Base-by-base conservation (phyloP, 2,329 filamentous ascomycete species). In the Fusarium chaquense region DNA sequence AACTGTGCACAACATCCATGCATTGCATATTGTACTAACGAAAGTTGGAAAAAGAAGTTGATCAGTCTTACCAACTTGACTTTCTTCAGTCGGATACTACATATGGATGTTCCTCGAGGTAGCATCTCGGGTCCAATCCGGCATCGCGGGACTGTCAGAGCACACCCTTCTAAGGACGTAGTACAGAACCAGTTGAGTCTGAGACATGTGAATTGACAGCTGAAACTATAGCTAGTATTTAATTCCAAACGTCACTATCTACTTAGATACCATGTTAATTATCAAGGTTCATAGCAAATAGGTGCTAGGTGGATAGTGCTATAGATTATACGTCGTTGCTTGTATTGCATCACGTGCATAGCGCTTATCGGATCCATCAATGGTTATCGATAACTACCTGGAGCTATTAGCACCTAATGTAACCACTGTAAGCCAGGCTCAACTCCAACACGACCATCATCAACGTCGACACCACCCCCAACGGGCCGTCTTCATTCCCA, bases 391-490 rank as follows among this genome's bases (percentile, higher is more conserved):
- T 43, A 60, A 26, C 28, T 30, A 54, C 32, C 53, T 50, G 32
- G 32, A 62, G 58, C 49, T 41, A 12, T 51, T 51, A 36, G 60
- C 41, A 53, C 54, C 54, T 62, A 60, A 75, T 70, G 67, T 74
- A 74, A 68, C 70, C 70, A 72, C 69, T 74, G 61, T 74, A 72
- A 72, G 69, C 71, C 61, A 62, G 35, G 51, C 62, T 54, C 62
- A 58, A 65, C 58, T 67, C 63, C 58, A 70, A 53, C 59, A 69
- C 62, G 32, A 40, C 51, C 58, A 73, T 72, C 70, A 46, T 44
- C 69, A 53, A 59, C 32, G 26, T 45, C 53, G 44, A 45, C 58
- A 50, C 43, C 44, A 47, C 30, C 26, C 15, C 53, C 24, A 43
- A 18, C 16, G 32, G 18, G 22, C 32, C 26, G 33, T 33, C 22